Percentiles rank a stretch among this genome's conserved stretches.
Conservation (phyloP, 768 basidiomycete species). For the Rhizopogon roseolus region DNA sequence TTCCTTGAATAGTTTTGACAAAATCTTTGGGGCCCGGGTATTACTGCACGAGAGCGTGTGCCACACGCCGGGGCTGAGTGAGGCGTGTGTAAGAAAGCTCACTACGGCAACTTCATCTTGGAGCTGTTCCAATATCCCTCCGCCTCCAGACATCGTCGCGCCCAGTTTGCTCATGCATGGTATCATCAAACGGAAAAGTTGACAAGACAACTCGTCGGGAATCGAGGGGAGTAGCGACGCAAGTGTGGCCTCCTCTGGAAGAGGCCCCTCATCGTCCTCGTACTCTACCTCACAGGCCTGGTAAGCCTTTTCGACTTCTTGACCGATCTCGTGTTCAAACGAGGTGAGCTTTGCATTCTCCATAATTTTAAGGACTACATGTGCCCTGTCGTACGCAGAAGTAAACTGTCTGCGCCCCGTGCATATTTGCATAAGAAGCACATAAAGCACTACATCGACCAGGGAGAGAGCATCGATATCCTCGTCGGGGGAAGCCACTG, state of each 20-base stretch:
- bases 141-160: background rate
- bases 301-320: background rate
- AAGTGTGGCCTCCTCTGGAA: background rate
- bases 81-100: background rate
- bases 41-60: background rate
- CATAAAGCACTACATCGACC: slow-evolving; percentile 4
- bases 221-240: background rate
- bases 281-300: background rate
- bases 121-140: background rate
- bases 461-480: background rate
- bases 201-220: slow-evolving; percentile 4
- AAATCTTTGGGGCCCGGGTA: background rate
- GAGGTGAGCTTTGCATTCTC: background rate
- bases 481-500: background rate
- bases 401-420: background rate
- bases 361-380: background rate
- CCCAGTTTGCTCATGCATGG: slow-evolving; percentile 11
- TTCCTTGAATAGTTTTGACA: background rate
- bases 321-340: background rate
- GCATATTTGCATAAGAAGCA: slow-evolving; percentile 4
- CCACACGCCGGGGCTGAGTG: background rate
- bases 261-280: background rate
- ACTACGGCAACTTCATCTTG: background rate
- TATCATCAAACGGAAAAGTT: slow-evolving; percentile 23
- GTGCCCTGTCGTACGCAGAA: background rate